Percentiles rank a stretch among this genome's conserved stretches.
phyloP scores from a whole-genome alignment of 495 filamentous ascomycete genomes.

The Podospora fimiseda region DNA sequence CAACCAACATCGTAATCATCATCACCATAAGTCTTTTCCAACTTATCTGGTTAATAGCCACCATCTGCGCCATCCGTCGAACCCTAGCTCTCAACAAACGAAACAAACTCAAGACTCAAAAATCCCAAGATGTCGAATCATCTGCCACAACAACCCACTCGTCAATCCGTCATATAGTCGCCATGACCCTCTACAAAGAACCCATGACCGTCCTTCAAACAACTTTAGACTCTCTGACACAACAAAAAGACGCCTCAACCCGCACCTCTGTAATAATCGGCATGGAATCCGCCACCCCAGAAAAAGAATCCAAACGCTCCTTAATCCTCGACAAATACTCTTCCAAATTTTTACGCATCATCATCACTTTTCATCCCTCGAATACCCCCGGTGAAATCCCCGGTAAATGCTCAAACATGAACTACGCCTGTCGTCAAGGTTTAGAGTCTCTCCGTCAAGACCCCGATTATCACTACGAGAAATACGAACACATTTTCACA shows the following conservation, averaged over 20 bases:
- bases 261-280: slow-evolving; percentile 9
- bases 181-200: slow-evolving; percentile 12
- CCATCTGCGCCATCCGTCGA: slow-evolving; percentile 8
- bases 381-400: slow-evolving; percentile 4
- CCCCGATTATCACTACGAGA: slow-evolving; percentile 7
- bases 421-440: slow-evolving; percentile 7
- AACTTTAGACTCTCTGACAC: slow-evolving; percentile 8
- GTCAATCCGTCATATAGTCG: slow-evolving; percentile 6
- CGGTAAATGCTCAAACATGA: slow-evolving; percentile 12
- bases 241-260: slow-evolving; percentile 7
- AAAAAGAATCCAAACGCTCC: slow-evolving; percentile 8
- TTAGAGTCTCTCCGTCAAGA: slow-evolving; percentile 4
- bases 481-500: slow-evolving; percentile 11
- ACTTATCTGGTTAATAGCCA: slow-evolving; percentile 6
- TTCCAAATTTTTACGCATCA: slow-evolving; percentile 5
- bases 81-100: slow-evolving; percentile 1
- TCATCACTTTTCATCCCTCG: slow-evolving; percentile 10
- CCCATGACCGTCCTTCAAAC: slow-evolving; percentile 5
- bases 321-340: slow-evolving; percentile 7
- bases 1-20: slow-evolving; percentile 7
- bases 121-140: slow-evolving; percentile 5
- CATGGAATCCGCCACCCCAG: slow-evolving; percentile 7
- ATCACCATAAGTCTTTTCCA: slow-evolving; percentile 3
- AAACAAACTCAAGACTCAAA: neutral
- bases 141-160: neutral